A percentile compares a stretch with the other conserved stretches of the same genome.
Conservation (phyloP, 768 basidiomycete genomes). For the Ramaria sp. region DNA sequence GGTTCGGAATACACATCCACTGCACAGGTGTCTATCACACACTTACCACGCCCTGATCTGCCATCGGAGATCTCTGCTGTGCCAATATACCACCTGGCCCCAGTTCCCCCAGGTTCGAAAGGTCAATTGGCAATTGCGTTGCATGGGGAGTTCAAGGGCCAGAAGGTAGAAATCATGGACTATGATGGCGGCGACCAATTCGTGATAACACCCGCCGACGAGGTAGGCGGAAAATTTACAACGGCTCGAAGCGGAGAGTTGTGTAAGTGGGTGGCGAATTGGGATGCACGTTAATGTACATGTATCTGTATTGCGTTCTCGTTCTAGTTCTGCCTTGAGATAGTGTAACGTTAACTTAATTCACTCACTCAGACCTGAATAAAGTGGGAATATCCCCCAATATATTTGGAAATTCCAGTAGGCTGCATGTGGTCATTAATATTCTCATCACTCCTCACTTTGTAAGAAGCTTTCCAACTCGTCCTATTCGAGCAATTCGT, state of each 20-base stretch:
- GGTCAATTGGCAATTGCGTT: slow-evolving; percentile 45
- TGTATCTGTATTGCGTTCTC: too few relatives aligned
- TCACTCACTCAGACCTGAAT: too few relatives aligned
- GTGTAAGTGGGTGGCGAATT: slow-evolving; percentile 4
- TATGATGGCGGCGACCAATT: not conserved
- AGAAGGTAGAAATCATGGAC: not conserved
- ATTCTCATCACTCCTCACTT: too few relatives aligned
- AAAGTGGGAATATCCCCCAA: too few relatives aligned
- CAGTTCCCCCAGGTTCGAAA: slow-evolving; percentile 26
- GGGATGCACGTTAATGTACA: too few relatives aligned
- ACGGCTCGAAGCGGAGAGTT: not conserved
- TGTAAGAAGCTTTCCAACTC: slow-evolving; percentile 58
- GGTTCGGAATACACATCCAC: slow-evolving; percentile 17
- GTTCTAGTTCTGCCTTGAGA: too few relatives aligned
- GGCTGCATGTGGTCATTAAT: too few relatives aligned
- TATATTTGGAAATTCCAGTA: too few relatives aligned
- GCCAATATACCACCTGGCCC: slow-evolving; percentile 31
- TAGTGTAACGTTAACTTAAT: too few relatives aligned
- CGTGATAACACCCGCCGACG: slow-evolving; percentile 1
- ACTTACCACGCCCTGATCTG: slow-evolving; percentile 20
- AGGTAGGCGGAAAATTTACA: not conserved
- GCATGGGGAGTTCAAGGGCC: slow-evolving; percentile 13
- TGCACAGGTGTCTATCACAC: slow-evolving; percentile 20
- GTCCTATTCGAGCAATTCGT: slow-evolving; percentile 60
- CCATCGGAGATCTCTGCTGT: slow-evolving; percentile 24